A percentile compares a stretch with the other conserved stretches of the same genome.
These are phyloP conservation scores for Pichia occidentalis DNA, from an alignment of 805 yeast genomes.

Conservation along the genomic window DNA sequence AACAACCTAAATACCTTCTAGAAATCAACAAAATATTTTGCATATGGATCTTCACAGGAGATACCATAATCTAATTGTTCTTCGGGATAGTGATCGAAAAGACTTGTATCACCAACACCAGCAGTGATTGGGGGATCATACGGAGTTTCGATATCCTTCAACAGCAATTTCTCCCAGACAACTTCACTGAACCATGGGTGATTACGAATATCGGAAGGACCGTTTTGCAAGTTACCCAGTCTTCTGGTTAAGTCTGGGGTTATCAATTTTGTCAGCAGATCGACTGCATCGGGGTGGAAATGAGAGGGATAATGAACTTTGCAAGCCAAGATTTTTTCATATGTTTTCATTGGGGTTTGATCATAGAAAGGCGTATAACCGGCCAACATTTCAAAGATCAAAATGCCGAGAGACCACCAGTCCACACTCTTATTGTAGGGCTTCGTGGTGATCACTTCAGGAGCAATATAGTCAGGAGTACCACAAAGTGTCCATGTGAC, in stretches of 20 bases:
- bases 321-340: constrained; percentile 51
- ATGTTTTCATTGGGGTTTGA: constrained; percentile 57
- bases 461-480: constrained; percentile 60
- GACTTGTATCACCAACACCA: constrained; percentile 57
- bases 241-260: constrained; percentile 50
- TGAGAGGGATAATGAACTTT: constrained; percentile 47
- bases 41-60: constrained; percentile 41
- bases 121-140: constrained; percentile 60
- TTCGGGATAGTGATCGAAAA: constrained; percentile 68
- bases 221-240: constrained; percentile 52
- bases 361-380: constrained; percentile 60
- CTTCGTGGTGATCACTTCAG: constrained; percentile 58
- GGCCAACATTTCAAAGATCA: constrained; percentile 55
- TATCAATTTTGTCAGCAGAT: constrained; percentile 44
- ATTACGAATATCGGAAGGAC: constrained; percentile 48
- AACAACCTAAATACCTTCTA: too few relatives aligned
- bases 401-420: constrained; percentile 61
- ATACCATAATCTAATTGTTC: constrained; percentile 81
- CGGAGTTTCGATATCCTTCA: constrained; percentile 55
- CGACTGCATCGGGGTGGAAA: constrained; percentile 48
- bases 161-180: constrained; percentile 51
- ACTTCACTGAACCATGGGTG: constrained; percentile 58
- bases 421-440: constrained; percentile 59
- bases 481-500: constrained; percentile 60
- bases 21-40: constrained; percentile 28